These are phyloP conservation scores for Dactylellina drechsleri DNA, from an alignment of 2,329 filamentous ascomycete genomes.

Conservation along the genomic window DNA sequence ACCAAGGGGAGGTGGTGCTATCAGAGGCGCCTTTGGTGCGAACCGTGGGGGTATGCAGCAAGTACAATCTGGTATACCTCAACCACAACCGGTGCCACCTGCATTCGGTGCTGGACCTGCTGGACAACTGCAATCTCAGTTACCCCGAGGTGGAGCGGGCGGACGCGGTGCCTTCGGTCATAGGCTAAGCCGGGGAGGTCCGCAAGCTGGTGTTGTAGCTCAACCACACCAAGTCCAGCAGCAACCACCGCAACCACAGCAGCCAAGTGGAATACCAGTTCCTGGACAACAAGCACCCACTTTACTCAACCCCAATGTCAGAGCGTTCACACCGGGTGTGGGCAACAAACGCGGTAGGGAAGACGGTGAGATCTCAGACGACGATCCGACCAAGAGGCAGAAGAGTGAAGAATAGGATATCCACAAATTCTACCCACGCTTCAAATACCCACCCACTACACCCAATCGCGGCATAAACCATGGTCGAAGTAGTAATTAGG, in stretches of 20 bases:
- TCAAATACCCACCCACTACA: background rate
- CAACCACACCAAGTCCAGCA: slow-evolving; percentile 31
- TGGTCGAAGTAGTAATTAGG: slow-evolving; percentile 25
- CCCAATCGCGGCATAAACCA: slow-evolving; percentile 2
- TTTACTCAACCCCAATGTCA: slow-evolving; percentile 26
- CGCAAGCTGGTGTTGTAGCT: slow-evolving; percentile 15
- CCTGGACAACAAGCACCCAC: slow-evolving; percentile 25
- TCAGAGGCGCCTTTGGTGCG: slow-evolving; percentile 36
- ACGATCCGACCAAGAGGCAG: slow-evolving; percentile 46
- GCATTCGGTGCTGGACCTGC: slow-evolving; percentile 20
- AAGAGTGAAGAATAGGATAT: slow-evolving; percentile 47
- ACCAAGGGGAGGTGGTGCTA: slow-evolving; percentile 56
- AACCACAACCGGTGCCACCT: slow-evolving; percentile 30
- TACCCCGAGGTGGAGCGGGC: slow-evolving; percentile 43
- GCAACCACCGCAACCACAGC: background rate
- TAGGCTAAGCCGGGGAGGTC: slow-evolving; percentile 46
- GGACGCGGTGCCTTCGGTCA: slow-evolving; percentile 52
- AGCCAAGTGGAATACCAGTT: slow-evolving; percentile 42
- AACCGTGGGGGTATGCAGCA: slow-evolving; percentile 38
- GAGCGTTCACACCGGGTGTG: slow-evolving; percentile 29
- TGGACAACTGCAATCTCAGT: slow-evolving; percentile 41
- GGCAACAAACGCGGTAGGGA: slow-evolving; percentile 41
- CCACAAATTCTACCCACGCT: background rate
- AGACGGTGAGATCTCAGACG: slow-evolving; percentile 38
- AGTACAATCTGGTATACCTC: slow-evolving; percentile 27